A percentile compares a stretch with the other conserved stretches of the same genome.
These are phyloP conservation scores for Mallotus repandus DNA, from an alignment of 441 rosid species.

Conservation along the genomic window DNA sequence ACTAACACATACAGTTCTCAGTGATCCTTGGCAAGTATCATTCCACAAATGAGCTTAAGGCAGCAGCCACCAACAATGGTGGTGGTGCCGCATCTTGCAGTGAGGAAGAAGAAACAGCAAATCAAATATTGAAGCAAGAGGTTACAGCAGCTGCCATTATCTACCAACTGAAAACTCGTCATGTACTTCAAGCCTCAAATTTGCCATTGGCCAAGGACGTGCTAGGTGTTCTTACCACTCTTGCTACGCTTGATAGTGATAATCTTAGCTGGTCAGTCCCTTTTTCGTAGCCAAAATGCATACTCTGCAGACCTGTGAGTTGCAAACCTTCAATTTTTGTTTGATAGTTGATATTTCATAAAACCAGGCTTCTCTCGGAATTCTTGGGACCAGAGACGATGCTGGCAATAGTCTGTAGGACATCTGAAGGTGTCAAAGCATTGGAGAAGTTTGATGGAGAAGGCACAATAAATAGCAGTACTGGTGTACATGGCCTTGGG, in stretches of 20 bases:
- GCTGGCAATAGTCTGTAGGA: constrained; percentile 34
- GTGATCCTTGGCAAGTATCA: constrained; percentile 53
- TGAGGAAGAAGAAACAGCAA: constrained; percentile 43
- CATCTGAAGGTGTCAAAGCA: constrained; percentile 22
- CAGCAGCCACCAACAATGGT: constrained; percentile 16
- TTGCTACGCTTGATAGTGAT: constrained; percentile 58
- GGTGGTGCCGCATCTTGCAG: constrained; percentile 22
- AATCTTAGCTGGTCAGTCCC: constrained; percentile 58
- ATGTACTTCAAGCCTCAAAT: constrained; percentile 37
- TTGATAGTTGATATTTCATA: neutral
- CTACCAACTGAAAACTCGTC: constrained; percentile 40
- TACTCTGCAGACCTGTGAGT: neutral
- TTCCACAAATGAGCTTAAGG: constrained; percentile 27
- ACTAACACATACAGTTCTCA: constrained; percentile 22
- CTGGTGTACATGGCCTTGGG: constrained; percentile 34
- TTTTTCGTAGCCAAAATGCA: neutral
- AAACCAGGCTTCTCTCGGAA: constrained; percentile 19
- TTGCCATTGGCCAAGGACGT: constrained; percentile 42
- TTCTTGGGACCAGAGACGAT: constrained; percentile 30
- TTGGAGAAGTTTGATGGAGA: constrained; percentile 28
- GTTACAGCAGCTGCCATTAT: constrained; percentile 49
- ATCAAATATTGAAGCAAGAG: constrained; percentile 20
- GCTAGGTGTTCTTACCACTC: constrained; percentile 64
- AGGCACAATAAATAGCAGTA: constrained; percentile 14
- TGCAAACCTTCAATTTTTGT: neutral